These are phyloP conservation scores for Endoconidiophora polonica DNA, from an alignment of 2,329 filamentous ascomycete genomes.

Conservation along the genomic window DNA sequence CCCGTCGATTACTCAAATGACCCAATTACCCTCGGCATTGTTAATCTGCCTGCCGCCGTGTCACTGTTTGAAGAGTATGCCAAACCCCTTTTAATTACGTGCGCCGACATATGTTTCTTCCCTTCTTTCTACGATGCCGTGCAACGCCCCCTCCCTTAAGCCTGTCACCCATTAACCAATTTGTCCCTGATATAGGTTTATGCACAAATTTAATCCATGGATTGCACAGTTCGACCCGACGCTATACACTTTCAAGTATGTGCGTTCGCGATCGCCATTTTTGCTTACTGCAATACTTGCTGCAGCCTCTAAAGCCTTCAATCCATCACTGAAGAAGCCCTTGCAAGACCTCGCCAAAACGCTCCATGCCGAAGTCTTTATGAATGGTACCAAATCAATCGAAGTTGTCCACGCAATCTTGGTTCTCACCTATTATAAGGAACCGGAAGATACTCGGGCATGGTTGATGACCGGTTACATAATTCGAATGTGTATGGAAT, in stretches of 20 bases:
- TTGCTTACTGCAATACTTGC: slow-evolving; percentile 21
- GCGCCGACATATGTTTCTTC: not conserved
- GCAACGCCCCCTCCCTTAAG: not conserved
- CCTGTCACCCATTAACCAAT: not conserved
- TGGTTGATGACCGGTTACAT: slow-evolving; percentile 25
- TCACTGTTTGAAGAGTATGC: slow-evolving; percentile 6
- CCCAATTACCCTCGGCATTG: not conserved
- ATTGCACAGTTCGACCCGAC: slow-evolving; percentile 24
- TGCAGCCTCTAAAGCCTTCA: slow-evolving; percentile 22
- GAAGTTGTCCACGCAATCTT: slow-evolving; percentile 25
- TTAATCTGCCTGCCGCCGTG: not conserved
- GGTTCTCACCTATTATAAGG: slow-evolving; percentile 27
- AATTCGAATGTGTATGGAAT: slow-evolving; percentile 24
- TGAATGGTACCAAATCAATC: slow-evolving; percentile 21
- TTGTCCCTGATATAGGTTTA: slow-evolving; percentile 18
- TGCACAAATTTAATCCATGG: slow-evolving; percentile 24
- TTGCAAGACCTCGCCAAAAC: slow-evolving; percentile 15
- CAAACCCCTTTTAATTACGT: not conserved
- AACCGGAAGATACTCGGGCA: slow-evolving; percentile 24
- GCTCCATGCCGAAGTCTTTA: slow-evolving; percentile 19
- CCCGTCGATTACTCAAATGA: slow-evolving; percentile 6
- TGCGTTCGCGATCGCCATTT: slow-evolving; percentile 22
- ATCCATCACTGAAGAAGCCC: slow-evolving; percentile 19
- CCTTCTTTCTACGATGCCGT: not conserved
- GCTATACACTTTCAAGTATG: slow-evolving; percentile 23